phyloP scores from a whole-genome alignment of 2,329 filamentous ascomycete genomes.

The Volutella citrinella region DNA sequence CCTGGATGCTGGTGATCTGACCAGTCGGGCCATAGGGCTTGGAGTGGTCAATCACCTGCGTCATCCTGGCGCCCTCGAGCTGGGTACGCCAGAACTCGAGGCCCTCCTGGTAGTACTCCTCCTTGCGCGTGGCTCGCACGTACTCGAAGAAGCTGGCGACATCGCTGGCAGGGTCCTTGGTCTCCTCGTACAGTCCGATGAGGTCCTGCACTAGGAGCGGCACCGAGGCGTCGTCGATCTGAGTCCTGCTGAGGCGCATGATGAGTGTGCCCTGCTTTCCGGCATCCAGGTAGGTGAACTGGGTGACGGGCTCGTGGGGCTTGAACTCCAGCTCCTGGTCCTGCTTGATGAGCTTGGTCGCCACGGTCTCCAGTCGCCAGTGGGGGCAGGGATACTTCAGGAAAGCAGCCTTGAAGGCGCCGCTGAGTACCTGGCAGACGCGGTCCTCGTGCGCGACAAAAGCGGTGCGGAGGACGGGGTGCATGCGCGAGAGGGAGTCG shows the following conservation, averaged over 20 bases:
- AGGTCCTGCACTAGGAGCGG: slow-evolving; percentile 48
- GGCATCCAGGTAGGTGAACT: slow-evolving; percentile 49
- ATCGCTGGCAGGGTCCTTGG: slow-evolving; percentile 30
- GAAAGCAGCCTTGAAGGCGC: slow-evolving; percentile 42
- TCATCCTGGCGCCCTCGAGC: slow-evolving; percentile 45
- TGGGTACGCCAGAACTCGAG: slow-evolving; percentile 44
- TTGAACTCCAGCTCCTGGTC: slow-evolving; percentile 39
- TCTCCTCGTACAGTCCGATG: slow-evolving; percentile 40
- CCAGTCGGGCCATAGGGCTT: slow-evolving; percentile 38
- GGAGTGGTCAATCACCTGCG: slow-evolving; percentile 40
- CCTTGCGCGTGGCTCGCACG: slow-evolving; percentile 36
- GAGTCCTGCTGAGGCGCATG: slow-evolving; percentile 46
- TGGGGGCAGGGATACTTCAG: slow-evolving; percentile 38
- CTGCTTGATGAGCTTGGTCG: slow-evolving; percentile 40
- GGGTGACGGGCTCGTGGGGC: slow-evolving; percentile 44
- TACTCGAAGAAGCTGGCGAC: slow-evolving; percentile 48
- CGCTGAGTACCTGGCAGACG: slow-evolving; percentile 48
- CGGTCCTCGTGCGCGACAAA: slow-evolving; percentile 47
- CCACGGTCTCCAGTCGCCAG: slow-evolving; percentile 36
- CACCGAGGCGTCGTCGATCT: slow-evolving; percentile 46
- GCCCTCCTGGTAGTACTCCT: slow-evolving; percentile 34
- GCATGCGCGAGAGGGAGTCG: slow-evolving; percentile 39
- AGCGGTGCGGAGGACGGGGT: slow-evolving; percentile 52
- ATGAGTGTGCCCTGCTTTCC: slow-evolving; percentile 46
- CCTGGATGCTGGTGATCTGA: slow-evolving; percentile 37